These are phyloP conservation scores for Didymella exigua DNA, from an alignment of 2,329 filamentous ascomycete genomes.

Conservation along the genomic window DNA sequence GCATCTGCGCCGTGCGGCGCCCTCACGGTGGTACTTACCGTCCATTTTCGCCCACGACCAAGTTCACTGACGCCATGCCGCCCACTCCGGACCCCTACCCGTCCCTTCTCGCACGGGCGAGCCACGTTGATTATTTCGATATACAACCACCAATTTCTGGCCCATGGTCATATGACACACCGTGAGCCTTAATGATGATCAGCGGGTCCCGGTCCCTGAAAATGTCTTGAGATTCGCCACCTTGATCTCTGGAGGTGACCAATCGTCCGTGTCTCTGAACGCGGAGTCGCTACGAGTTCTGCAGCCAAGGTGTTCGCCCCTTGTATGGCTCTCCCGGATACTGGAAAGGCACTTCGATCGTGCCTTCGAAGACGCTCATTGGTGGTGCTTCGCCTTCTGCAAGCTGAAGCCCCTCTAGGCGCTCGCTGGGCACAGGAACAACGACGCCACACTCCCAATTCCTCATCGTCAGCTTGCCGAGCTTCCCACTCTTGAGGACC, in stretches of 20 bases:
- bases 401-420: slow-evolving; percentile 18
- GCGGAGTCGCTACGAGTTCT: not conserved
- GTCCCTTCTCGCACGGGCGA: not conserved
- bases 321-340: slow-evolving; percentile 62
- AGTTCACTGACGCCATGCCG: slow-evolving; percentile 4
- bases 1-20: not conserved
- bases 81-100: not conserved
- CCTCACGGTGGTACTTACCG: too few relatives aligned
- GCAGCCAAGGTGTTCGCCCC: slow-evolving; percentile 24
- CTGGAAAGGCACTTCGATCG: slow-evolving; percentile 68
- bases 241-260: not conserved
- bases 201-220: not conserved
- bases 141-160: not conserved
- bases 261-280: not conserved
- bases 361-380: slow-evolving; percentile 59
- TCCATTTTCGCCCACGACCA: not conserved
- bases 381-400: slow-evolving; percentile 31
- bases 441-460: slow-evolving; percentile 98
- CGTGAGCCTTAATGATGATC: not conserved
- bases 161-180: not conserved
- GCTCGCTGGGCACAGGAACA: slow-evolving; percentile 59
- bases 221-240: not conserved
- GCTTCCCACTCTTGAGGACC: slow-evolving; percentile 69
- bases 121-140: not conserved
- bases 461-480: slow-evolving; percentile 72